Conservation (phyloP, 2,329 filamentous ascomycete species). For the Mycosphaerella sp. region DNA sequence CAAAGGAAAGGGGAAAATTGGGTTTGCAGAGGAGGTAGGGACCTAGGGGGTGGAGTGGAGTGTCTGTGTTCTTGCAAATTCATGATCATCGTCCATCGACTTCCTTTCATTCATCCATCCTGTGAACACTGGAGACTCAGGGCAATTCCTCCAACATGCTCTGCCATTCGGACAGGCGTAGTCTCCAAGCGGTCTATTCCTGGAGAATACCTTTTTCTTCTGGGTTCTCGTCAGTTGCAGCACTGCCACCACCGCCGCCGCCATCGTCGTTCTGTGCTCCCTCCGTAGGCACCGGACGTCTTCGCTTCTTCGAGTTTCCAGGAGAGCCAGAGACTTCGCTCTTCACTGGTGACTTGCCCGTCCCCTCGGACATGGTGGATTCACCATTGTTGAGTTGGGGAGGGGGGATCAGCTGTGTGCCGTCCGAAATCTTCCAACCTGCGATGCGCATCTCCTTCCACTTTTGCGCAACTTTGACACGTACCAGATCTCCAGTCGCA, state of each 20-base stretch:
- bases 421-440: slow-evolving; percentile 60
- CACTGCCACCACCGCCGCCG: not conserved
- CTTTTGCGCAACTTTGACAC: slow-evolving; percentile 60
- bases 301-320: slow-evolving; percentile 10
- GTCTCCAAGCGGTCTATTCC: not conserved
- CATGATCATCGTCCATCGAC: too few species aligned
- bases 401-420: slow-evolving; percentile 32
- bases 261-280: slow-evolving; percentile 6
- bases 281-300: slow-evolving; percentile 12
- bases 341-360: slow-evolving; percentile 4
- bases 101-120: too few species aligned
- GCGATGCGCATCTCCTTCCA: slow-evolving; percentile 61
- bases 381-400: not conserved
- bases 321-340: not conserved
- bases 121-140: not conserved
- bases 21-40: too few species aligned
- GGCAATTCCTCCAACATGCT: not conserved
- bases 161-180: not conserved
- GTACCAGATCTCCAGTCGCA: slow-evolving; percentile 79
- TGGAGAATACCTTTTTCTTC: not conserved
- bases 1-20: too few species aligned
- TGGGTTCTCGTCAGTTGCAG: not conserved
- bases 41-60: too few species aligned
- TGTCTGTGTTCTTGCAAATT: too few species aligned
- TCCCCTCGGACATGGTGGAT: not conserved